These are phyloP conservation scores for Syzygium aqueum DNA, from an alignment of 345 rosid species.

Conservation along the genomic window DNA sequence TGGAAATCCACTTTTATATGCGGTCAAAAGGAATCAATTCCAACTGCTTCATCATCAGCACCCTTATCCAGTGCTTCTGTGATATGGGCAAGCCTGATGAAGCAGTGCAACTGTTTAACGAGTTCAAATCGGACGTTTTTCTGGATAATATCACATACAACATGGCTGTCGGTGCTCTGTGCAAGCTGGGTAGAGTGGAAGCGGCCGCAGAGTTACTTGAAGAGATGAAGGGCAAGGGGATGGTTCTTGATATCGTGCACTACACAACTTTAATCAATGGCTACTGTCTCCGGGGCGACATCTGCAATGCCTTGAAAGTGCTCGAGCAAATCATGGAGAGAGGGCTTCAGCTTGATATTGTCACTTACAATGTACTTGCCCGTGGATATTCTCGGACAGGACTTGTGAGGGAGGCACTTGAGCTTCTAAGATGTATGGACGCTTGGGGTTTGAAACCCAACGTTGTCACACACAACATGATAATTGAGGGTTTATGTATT, in stretches of 20 bases:
- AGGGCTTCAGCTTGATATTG: constrained; percentile 40
- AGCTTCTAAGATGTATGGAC: constrained; percentile 26
- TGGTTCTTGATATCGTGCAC: constrained; percentile 49
- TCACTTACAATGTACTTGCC: constrained; percentile 45
- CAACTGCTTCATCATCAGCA: constrained; percentile 45
- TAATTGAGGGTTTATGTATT: constrained; percentile 60
- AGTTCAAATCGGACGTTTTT: constrained; percentile 14
- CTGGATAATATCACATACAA: constrained; percentile 56
- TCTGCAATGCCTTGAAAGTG: constrained; percentile 33
- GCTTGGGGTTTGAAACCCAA: constrained; percentile 36
- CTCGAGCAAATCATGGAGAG: constrained; percentile 39
- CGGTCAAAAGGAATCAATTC: constrained; percentile 34
- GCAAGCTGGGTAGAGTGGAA: constrained; percentile 55
- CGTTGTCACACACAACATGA: constrained; percentile 33
- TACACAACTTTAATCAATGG: constrained; percentile 69
- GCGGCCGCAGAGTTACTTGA: constrained; percentile 34
- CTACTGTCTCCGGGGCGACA: constrained; percentile 38
- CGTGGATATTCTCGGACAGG: constrained; percentile 49
- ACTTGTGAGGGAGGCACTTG: constrained; percentile 12
- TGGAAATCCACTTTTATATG: constrained; percentile 35
- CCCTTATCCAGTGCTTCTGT: constrained; percentile 50
- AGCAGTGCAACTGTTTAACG: constrained; percentile 26
- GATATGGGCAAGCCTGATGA: constrained; percentile 24
- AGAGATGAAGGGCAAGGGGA: constrained; percentile 45
- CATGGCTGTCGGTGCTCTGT: constrained; percentile 37